phyloP scores from a whole-genome alignment of 495 filamentous ascomycete genomes.

The Darksidea phi region DNA sequence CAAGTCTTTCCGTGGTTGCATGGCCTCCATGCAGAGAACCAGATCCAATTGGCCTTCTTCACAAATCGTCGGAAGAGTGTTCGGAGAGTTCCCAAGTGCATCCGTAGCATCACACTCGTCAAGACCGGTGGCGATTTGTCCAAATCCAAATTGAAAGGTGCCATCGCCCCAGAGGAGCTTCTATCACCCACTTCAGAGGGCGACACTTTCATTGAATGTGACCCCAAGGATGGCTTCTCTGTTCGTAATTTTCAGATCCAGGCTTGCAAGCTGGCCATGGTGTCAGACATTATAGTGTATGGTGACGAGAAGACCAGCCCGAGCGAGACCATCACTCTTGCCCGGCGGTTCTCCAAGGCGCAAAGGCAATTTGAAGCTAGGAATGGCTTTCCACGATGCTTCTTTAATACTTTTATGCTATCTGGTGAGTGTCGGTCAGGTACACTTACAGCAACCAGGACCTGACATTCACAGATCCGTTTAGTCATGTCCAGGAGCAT shows the following conservation, averaged over 20 bases:
- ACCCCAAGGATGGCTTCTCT: constrained; percentile 80
- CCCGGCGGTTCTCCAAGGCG: constrained; percentile 68
- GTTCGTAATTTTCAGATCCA: constrained; percentile 97
- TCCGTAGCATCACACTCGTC: constrained; percentile 79
- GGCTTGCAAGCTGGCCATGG: constrained; percentile 78
- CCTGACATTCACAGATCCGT: constrained; percentile 52
- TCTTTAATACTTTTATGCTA: constrained; percentile 83
- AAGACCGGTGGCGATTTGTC: constrained; percentile 82
- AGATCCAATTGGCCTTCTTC: constrained; percentile 87
- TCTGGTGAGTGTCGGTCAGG: constrained; percentile 54
- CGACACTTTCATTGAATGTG: constrained; percentile 68
- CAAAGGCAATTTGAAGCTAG: constrained; percentile 71
- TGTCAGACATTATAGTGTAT: constrained; percentile 92
- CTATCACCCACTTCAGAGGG: constrained; percentile 45
- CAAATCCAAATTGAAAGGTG: constrained; percentile 77
- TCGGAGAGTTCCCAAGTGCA: constrained; percentile 71
- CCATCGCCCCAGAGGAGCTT: constrained; percentile 76
- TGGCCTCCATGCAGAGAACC: constrained; percentile 86
- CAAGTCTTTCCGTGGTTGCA: constrained; percentile 97
- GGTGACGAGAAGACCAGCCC: constrained; percentile 60
- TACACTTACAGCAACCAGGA: background rate
- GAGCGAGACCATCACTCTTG: constrained; percentile 62
- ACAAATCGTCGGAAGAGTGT: constrained; percentile 68
- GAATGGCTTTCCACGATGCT: constrained; percentile 49
- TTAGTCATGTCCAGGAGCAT: constrained; percentile 70